Percentiles rank a stretch among this genome's conserved stretches.
Conservation (phyloP, 2,329 filamentous ascomycete species). For the Beauveria sp. region DNA sequence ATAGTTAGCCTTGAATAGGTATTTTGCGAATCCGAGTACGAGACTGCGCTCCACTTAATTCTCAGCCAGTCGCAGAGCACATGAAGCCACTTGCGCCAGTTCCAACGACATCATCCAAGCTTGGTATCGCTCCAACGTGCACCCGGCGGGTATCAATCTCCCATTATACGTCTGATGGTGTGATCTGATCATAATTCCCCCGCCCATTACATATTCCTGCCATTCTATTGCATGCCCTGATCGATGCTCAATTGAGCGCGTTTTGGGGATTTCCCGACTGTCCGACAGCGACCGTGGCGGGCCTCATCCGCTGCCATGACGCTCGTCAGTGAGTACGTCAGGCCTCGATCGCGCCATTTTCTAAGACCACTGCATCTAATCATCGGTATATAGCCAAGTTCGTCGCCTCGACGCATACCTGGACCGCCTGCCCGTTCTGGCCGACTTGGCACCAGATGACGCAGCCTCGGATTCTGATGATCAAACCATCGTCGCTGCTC, state of each 20-base stretch:
- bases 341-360: not conserved
- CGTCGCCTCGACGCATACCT: constrained; percentile 58
- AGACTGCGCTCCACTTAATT: too few species aligned
- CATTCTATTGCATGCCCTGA: not conserved
- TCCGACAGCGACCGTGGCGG: not conserved
- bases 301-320: constrained; percentile 28
- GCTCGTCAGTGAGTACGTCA: constrained; percentile 39
- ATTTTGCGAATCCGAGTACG: too few species aligned
- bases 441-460: constrained; percentile 34
- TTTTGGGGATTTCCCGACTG: not conserved
- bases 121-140: not conserved
- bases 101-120: constrained; percentile 6
- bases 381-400: constrained; percentile 41
- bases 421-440: constrained; percentile 45
- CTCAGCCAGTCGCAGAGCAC: not conserved
- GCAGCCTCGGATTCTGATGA: constrained; percentile 30
- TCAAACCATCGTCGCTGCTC: constrained; percentile 27
- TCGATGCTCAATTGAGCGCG: constrained; percentile 9
- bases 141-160: constrained; percentile 7
- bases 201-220: not conserved
- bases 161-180: constrained; percentile 7
- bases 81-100: not conserved
- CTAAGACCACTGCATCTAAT: constrained; percentile 12
- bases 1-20: too few species aligned
- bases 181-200: not conserved